Base-by-base conservation (phyloP, 2,329 filamentous ascomycete genomes). In the Trichoderma sp. region DNA sequence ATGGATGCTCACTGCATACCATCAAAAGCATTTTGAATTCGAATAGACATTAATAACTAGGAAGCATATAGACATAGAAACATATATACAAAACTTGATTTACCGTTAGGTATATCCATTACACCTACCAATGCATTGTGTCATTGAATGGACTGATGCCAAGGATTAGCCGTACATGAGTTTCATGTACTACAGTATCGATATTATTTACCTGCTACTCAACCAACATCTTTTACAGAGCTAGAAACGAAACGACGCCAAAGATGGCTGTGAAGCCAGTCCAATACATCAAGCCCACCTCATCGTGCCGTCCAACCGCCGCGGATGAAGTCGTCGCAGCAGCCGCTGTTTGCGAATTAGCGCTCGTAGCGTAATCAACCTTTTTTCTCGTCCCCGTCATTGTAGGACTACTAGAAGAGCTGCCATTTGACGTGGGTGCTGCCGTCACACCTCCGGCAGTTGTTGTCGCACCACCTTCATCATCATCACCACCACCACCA, bases 281-380 rank as follows among this genome's bases (percentile, higher is more conserved):
- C n/a, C 52, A 66, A 4, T 66, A 58, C n/a, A 58, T 32, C 21
- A 37, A 30, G 14, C 52, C 52, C n/a, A 34, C 34, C 2, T 37
- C 63, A 6, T 58, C 21, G 8, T 58, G 46, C 24, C 37, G 52
- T 11, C 63, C 54, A 26, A 51, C n/a, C 21, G 64, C 64, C 16
- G 54, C 64, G 5, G 64, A 66, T n/a, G 64, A 59, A 39, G 52
- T 66, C 13, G 54, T 66, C 21, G 64, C 52, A 26, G 63, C 34
- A 18, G 64, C 39, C 26, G 63, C 34, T 7, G 63, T 30, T 55
- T 66, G 63, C 28, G 51, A 21, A 8, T 13, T 28, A 14, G 26
- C 30, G n/a, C 49, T 55, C 54, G 63, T 66, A 3, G 51, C 24
- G 4, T 56, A 26, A 26, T 21, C 37, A 30, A n/a, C 26, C 30